phyloP scores from a whole-genome alignment of 164 flowering plant genomes.

The Cinnamomum micranthum region DNA sequence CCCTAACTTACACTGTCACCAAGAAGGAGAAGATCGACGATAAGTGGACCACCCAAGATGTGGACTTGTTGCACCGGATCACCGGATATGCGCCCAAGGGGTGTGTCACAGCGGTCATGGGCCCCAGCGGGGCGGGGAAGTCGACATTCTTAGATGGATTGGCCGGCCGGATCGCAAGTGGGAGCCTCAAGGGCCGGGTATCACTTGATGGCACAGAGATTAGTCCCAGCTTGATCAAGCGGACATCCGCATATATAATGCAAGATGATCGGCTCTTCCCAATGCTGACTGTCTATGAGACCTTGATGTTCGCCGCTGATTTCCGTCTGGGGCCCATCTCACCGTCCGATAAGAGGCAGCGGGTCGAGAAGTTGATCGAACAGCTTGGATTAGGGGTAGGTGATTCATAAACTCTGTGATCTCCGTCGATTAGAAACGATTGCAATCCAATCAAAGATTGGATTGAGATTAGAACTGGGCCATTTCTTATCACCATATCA shows the following conservation, averaged over 20 bases:
- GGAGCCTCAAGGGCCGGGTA: constrained; percentile 60
- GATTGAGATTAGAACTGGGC: too few relatives aligned
- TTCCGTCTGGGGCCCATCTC: constrained; percentile 51
- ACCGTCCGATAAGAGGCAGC: constrained; percentile 37
- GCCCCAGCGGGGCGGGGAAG: constrained; percentile 80
- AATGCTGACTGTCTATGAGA: constrained; percentile 70
- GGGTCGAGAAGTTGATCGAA: constrained; percentile 61
- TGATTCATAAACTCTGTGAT: neutral
- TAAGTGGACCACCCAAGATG: constrained; percentile 47
- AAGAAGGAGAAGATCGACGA: constrained; percentile 43
- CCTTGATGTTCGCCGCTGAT: constrained; percentile 74
- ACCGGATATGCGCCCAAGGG: constrained; percentile 76
- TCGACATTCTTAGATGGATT: constrained; percentile 65
- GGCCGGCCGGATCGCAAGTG: constrained; percentile 71
- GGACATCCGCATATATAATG: constrained; percentile 74
- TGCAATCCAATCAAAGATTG: too few relatives aligned
- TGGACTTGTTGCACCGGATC: constrained; percentile 49
- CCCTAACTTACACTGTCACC: constrained; percentile 52
- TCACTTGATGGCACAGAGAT: constrained; percentile 45
- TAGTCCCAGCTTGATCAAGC: constrained; percentile 56
- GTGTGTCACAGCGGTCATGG: constrained; percentile 66
- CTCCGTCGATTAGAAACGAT: too few relatives aligned
- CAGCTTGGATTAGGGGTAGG: constrained; percentile 58
- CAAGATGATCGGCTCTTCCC: constrained; percentile 77
- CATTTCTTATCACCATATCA: too few relatives aligned